Evolutionary conservation across 768 basidiomycete genomes (phyloP), one percentile per base, ranked within the genome.

Genomic region (Mycena rebaudengoi): DNA sequence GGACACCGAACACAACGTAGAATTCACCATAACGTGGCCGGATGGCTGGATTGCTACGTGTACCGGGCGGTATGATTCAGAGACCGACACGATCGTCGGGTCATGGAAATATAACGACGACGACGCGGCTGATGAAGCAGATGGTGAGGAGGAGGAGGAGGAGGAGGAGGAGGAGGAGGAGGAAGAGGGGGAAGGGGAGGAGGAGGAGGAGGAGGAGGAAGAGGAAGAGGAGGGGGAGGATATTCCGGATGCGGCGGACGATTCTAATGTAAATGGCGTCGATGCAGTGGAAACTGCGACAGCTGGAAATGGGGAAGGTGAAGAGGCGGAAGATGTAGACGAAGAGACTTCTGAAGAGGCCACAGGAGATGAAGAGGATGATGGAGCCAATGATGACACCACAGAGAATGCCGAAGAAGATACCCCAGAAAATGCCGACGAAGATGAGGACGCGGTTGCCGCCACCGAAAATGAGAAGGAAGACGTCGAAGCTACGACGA

Each of bases 11-110:
- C 55, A 29, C 32, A 54, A 62, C 55, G 25, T 59, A 26, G 49
- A 28, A 1, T 35, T 62, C n/a, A 66, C 51, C 26, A 37, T 66
- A 7, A 25, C 29, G 2, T 66, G 65, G 60, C 25, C 37, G n/a
- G 55, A 62, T 20, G 65, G 53, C 0, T 62, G 37, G 23, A 25
- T 14, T 18, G 51, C 29, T 4, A 39, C 41, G 39, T 66, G 65
- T 26, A 58, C 54, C 12, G 65, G 65, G 7, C 49, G 32, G 43
- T 66, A 62, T 35, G 49, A 66, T 26, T 44, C 60, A 4, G 60
- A 25, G 45, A 41, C 40, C 7, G 56, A 53, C 26, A 66, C 56
- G 12, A 51, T 66, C 7, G 14, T 28, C 21, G 65, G 65, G 11
- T 21, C 28, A 3, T 62, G 60, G 56, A 54, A 51, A 18, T 49